Percentiles rank a stretch among this genome's conserved stretches.
Conservation (phyloP, 305 asterid genomes). For the Salvia sclarea region DNA sequence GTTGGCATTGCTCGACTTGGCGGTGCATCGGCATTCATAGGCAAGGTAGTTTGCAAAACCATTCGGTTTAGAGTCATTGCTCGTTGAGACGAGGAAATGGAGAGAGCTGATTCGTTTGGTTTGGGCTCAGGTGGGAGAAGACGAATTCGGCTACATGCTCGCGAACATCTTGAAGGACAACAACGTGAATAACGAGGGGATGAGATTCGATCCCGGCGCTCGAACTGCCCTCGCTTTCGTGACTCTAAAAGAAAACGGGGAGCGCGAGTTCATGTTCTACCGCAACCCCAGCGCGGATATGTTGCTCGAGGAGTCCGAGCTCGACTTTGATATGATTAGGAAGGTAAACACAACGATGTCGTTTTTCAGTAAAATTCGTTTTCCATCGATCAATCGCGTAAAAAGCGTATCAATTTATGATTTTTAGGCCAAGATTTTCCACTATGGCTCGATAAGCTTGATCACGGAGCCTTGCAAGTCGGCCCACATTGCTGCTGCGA, state of each 20-base stretch:
- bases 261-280: slow-evolving; percentile 96
- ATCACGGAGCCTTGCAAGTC: slow-evolving; percentile 97
- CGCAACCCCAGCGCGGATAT: slow-evolving; percentile 99
- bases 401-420: neutral
- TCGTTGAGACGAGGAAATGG: neutral
- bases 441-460: slow-evolving; percentile 95
- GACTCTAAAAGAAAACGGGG: slow-evolving; percentile 89
- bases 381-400: neutral
- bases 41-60: too few species aligned
- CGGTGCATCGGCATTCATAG: slow-evolving; percentile 91
- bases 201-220: slow-evolving; percentile 96
- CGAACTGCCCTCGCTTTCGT: slow-evolving; percentile 98
- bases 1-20: slow-evolving; percentile 98
- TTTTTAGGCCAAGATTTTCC: slow-evolving; percentile 91
- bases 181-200: slow-evolving; percentile 81
- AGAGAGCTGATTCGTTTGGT: slow-evolving; percentile 14
- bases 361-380: neutral
- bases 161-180: slow-evolving; percentile 89
- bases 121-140: slow-evolving; percentile 84
- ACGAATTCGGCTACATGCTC: slow-evolving; percentile 96
- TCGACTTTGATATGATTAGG: slow-evolving; percentile 73
- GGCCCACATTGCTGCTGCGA: slow-evolving; percentile 86
- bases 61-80: too few species aligned
- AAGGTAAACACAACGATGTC: slow-evolving; percentile 60
- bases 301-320: slow-evolving; percentile 82